phyloP scores from a whole-genome alignment of 169 alveolate species.

The Eimeria necatrix region DNA sequence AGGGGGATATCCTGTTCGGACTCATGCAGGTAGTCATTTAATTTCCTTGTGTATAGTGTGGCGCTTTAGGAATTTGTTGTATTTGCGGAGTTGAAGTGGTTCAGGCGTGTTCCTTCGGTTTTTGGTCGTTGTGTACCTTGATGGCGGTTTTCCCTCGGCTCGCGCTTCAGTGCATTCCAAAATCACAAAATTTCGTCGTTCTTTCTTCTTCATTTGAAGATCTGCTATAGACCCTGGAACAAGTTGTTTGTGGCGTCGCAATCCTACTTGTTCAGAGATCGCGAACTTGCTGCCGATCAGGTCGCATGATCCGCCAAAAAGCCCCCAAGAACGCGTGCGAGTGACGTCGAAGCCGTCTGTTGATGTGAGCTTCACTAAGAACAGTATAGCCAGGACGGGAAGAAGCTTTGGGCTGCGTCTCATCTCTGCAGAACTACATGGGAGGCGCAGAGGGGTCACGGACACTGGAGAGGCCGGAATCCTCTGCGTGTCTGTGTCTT shows the following conservation, averaged over 20 bases:
- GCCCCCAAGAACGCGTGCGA: constrained; percentile 22
- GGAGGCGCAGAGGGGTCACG: neutral
- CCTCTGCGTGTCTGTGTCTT: neutral
- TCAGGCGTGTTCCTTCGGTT: constrained; percentile 81
- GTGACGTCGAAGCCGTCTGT: neutral
- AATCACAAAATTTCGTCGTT: constrained; percentile 69
- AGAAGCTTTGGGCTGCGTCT: constrained; percentile 1
- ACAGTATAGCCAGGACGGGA: neutral
- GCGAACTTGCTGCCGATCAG: neutral
- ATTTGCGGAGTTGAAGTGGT: constrained; percentile 78
- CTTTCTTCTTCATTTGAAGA: constrained; percentile 79
- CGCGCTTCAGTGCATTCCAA: constrained; percentile 85
- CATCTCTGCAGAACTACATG: constrained; percentile 8
- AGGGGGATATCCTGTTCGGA: too few species aligned
- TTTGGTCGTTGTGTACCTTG: constrained; percentile 82
- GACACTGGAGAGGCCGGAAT: constrained; percentile 1
- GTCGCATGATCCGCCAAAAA: neutral
- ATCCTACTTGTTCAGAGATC: neutral
- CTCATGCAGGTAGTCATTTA: constrained; percentile 27
- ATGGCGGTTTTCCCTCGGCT: constrained; percentile 82
- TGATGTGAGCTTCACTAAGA: neutral
- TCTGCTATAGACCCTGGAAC: neutral
- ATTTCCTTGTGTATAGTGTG: constrained; percentile 81
- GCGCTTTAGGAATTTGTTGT: constrained; percentile 77
- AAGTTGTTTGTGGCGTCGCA: neutral